Evolutionary conservation across 768 basidiomycete species (phyloP), one percentile per base, ranked within the genome.

Genomic region (Boletus reticuloceps): DNA sequence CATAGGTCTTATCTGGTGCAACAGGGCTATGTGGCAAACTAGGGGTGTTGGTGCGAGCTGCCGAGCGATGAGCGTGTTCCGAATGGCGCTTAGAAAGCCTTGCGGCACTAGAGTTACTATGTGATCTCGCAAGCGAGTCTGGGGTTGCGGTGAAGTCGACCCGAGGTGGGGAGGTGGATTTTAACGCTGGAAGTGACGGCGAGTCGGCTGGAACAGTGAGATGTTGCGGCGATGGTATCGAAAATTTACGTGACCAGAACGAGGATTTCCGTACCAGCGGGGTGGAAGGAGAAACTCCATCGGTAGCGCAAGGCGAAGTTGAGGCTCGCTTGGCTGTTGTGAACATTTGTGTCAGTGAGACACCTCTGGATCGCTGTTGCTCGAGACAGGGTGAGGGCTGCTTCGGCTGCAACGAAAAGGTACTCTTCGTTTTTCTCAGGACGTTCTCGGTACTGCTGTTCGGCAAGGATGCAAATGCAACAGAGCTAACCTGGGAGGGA

Each of bases 191-290:
- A 34, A 79, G 71, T 2, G 72, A 62, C 29, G 74, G 64, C 58
- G 74, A 69, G 43, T 60, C 63, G 10, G 68, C 55, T 46, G 72
- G 69, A 16, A 71, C 62, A 50, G 69, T 50, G 43, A 71, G 59
- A 47, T 62, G 65, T 47, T 69, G 62, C 13, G 62, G 61, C 31
- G 62, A 60, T 9, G 68, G 78, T 69, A 75, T 81, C 42, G 59
- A 59, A 17, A 66, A 77, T 70, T 76, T 84, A 55, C 81, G 79
- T 44, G 72, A 74, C 86, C 87, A 89, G 62, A 89, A 88, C 7
- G 88, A 89, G 11, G 82, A 63, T 66, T 82, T 83, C 48, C 85
- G 81, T 12, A 78, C 70, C 32, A 86, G 58, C 5, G 75, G 62
- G 39, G 77, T 80, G 8, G 77, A 67, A 19, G 70, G 54, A 38